phyloP scores from a whole-genome alignment of 108 stramenopile genomes.

The Asterionellopsis glacialis region DNA sequence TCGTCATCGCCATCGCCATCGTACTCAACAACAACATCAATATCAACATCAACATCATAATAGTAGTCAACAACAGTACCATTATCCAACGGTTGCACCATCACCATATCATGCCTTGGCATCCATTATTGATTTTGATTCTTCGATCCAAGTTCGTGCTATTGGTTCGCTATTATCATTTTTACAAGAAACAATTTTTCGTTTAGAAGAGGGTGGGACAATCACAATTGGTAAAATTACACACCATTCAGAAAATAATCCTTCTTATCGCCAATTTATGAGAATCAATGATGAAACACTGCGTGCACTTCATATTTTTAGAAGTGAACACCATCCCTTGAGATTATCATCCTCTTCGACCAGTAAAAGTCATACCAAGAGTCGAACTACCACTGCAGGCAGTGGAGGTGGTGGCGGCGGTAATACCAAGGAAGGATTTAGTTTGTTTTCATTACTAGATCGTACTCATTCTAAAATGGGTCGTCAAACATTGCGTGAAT shows the following conservation, averaged over 20 bases:
- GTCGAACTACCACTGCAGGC: slow-evolving; percentile 10
- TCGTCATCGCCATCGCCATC: slow-evolving; percentile 5
- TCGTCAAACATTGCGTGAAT: slow-evolving; percentile 72
- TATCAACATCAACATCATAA: neutral
- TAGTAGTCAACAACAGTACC: neutral
- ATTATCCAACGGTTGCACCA: neutral
- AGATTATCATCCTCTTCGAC: neutral
- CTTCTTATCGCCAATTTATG: slow-evolving; percentile 42
- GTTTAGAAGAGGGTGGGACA: slow-evolving; percentile 57
- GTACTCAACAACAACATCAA: no score
- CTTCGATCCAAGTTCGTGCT: slow-evolving; percentile 60
- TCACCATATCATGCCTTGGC: slow-evolving; percentile 64
- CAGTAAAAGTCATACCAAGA: neutral
- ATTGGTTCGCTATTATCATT: slow-evolving; percentile 72
- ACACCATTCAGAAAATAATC: neutral
- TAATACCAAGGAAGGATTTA: slow-evolving; percentile 89
- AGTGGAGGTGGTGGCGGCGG: slow-evolving; percentile 23
- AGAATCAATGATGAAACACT: slow-evolving; percentile 53
- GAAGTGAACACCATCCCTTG: slow-evolving; percentile 74
- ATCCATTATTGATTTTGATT: slow-evolving; percentile 78
- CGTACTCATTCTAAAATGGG: slow-evolving; percentile 81
- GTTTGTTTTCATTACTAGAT: slow-evolving; percentile 86
- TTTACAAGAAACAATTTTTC: slow-evolving; percentile 65
- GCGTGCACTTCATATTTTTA: slow-evolving; percentile 70
- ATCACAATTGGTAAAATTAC: slow-evolving; percentile 62